These are phyloP conservation scores for Dillenia turbinata DNA, from an alignment of 164 flowering plant species.

Conservation along the genomic window DNA sequence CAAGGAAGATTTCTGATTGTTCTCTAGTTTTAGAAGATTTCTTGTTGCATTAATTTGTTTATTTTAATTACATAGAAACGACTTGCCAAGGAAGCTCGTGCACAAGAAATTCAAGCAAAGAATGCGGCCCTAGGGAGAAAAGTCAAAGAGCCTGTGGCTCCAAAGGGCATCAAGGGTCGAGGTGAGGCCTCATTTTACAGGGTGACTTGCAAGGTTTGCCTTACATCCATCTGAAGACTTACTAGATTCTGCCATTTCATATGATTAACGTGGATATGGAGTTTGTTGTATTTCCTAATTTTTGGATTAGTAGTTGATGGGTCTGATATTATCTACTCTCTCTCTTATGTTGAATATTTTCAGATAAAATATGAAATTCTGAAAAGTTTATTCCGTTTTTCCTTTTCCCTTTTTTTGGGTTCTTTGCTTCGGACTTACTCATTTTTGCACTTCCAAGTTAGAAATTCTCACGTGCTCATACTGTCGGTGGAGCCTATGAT, in stretches of 20 bases:
- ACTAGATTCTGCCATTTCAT: neutral
- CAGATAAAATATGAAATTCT: no score
- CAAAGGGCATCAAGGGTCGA: slow-evolving; percentile 70
- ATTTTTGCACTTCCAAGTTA: no score
- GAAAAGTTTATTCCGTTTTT: no score
- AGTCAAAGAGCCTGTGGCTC: slow-evolving; percentile 54
- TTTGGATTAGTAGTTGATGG: neutral
- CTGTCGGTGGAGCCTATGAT: no score
- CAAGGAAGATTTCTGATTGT: no score
- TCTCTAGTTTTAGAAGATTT: neutral
- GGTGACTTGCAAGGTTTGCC: slow-evolving; percentile 88
- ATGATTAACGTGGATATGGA: neutral
- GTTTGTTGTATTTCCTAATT: neutral
- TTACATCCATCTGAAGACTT: slow-evolving; percentile 9
- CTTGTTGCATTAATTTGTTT: neutral
- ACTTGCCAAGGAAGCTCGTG: slow-evolving; percentile 85
- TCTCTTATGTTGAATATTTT: neutral
- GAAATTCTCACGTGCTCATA: no score
- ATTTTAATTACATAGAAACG: slow-evolving; percentile 56
- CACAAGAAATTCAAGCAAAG: slow-evolving; percentile 84
- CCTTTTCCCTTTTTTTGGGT: no score
- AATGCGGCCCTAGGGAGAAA: slow-evolving; percentile 83
- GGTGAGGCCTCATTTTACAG: slow-evolving; percentile 92
- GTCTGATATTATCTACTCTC: no score
- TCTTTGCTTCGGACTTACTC: no score